Percentiles rank a stretch among this genome's conserved stretches.
These are phyloP conservation scores for Haplosporangium sp. DNA, from an alignment of 371 early-diverging fungal genomes.

Conservation along the genomic window DNA sequence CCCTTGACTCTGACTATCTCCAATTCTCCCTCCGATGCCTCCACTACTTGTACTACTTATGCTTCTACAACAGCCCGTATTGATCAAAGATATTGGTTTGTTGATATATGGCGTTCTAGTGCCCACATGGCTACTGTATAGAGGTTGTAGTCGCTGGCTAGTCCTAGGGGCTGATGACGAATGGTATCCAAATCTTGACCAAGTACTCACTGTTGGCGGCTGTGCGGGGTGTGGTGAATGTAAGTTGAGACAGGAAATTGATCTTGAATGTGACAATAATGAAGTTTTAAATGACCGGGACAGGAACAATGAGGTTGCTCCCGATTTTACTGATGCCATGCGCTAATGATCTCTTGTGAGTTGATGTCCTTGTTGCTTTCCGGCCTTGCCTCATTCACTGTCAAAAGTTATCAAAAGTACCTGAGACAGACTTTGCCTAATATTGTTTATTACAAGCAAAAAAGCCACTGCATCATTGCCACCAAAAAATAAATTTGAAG, in stretches of 20 bases:
- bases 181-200: constrained; percentile 2
- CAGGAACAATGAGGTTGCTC: constrained; percentile 1
- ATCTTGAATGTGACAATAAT: neutral
- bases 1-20: neutral
- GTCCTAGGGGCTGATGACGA: neutral
- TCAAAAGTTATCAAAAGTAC: neutral
- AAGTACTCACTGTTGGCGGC: neutral
- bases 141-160: neutral
- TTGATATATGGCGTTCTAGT: neutral
- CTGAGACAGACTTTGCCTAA: neutral
- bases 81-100: constrained; percentile 3
- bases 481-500: constrained; percentile 12
- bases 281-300: constrained; percentile 3
- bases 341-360: neutral
- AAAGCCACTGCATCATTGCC: constrained; percentile 16
- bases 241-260: neutral
- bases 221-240: neutral
- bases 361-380: neutral
- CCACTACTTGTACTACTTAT: constrained; percentile 9
- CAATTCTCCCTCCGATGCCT: neutral
- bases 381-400: neutral
- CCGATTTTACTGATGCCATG: constrained; percentile 11
- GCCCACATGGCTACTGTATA: neutral
- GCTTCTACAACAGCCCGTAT: constrained; percentile 1
- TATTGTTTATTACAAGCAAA: constrained; percentile 1